Percentiles rank a stretch among this genome's conserved stretches.
Evolutionary conservation across 164 flowering plant genomes (phyloP).

Genomic region (Liquidambar formosana): DNA sequence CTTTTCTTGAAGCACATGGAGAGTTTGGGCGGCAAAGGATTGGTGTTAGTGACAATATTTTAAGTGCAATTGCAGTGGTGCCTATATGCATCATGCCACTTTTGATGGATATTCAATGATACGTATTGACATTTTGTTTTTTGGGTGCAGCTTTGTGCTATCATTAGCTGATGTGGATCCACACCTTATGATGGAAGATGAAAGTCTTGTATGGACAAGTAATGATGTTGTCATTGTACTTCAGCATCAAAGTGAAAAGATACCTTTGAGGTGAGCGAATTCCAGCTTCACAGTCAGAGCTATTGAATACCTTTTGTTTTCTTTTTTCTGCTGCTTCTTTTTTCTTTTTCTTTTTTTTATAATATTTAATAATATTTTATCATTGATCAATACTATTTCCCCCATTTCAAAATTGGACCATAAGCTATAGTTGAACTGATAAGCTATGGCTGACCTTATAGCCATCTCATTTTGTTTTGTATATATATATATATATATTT

Average conservation of each 20-base stretch:
- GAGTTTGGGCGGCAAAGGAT: too few species aligned
- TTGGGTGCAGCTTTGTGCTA: constrained; percentile 72
- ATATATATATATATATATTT: too few species aligned
- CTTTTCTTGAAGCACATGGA: too few species aligned
- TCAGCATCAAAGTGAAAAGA: constrained; percentile 82
- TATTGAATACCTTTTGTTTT: background rate
- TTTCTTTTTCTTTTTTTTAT: background rate
- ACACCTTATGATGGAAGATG: constrained; percentile 94
- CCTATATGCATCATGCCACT: too few species aligned
- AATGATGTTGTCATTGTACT: constrained; percentile 95
- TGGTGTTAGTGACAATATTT: too few species aligned
- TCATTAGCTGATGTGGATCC: constrained; percentile 91
- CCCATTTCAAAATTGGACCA: too few species aligned
- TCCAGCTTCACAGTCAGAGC: background rate
- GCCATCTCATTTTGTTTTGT: too few species aligned
- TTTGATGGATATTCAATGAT: too few species aligned
- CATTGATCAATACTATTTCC: background rate
- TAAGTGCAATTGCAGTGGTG: too few species aligned
- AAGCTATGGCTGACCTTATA: too few species aligned
- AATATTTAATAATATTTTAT: background rate
- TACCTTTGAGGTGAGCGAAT: constrained; percentile 74
- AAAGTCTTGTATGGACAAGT: constrained; percentile 95
- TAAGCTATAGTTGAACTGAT: too few species aligned
- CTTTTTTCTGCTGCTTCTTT: background rate
- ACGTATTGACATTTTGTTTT: too few species aligned